Base-by-base conservation (phyloP, 257 asterid genomes). In the Ocimum tenuiflorum region DNA sequence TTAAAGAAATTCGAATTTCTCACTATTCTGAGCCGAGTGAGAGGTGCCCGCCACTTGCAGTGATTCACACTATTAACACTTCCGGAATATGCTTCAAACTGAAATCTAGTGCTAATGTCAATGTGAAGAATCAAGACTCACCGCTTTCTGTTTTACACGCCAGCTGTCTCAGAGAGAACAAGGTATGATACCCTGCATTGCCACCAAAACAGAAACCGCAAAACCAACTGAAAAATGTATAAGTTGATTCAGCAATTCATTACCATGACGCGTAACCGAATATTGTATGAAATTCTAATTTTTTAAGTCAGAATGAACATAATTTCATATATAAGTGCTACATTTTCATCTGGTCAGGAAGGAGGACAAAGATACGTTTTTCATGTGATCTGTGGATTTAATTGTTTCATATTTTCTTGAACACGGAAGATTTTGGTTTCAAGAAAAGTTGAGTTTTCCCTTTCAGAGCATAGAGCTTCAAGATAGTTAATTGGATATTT, bases 1-100 rank as follows among this genome's bases (percentile, higher is more conserved):
- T 81, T 19, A 82, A 77, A 67, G 94, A 87, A 77, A 80, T 89
- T 60, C 85, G 89, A 80, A 86, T 92, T 60, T 78, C 88, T 53
- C 86, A 87, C 69, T 87, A 70, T 68, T 85, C 97, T 6, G 79
- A 80, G 43, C 78, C 99, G 23, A 92, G 99, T 53, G 97, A 87
- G 82, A 73, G 99, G 75, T 89, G 99, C 72, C 91, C 96, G 49
- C 97, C 99, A 29, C 81, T 92, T 24, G 94, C 99, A 3, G 97
- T 92, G 78, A 86, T 92, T 38, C 95, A 80, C 64, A 89, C 97
- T 0, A 52, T 87, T 15, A 74, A 70, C 53, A 64, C 80, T 67
- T 59, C 78, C 55, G 87, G 87, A 65, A 48, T 77, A 48, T 80
- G 90, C 89, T 88, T 90, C 95, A 89, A 87, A 82, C 22, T 92